Evolutionary conservation across 1,284 basidiomycete genomes (phyloP).

Genomic region (Athelia psychrophila): DNA sequence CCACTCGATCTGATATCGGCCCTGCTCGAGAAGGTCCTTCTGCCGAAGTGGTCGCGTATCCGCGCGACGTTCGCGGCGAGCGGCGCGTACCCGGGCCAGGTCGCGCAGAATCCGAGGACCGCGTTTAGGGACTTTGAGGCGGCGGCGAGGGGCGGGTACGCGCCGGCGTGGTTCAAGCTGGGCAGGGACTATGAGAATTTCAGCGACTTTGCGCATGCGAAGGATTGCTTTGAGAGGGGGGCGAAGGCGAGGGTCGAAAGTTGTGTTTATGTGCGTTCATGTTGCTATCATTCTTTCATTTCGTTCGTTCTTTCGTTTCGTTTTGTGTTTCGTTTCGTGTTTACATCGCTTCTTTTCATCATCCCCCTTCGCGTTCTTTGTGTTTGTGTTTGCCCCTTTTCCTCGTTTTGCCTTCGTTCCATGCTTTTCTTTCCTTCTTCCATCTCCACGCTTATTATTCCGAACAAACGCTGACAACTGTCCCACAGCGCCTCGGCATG

Average conservation of each 20-base stretch:
- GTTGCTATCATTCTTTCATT: too few relatives aligned
- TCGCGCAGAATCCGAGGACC: conserved; percentile 67
- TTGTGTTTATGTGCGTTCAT: conserved; percentile 78
- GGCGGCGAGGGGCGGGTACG: conserved; percentile 72
- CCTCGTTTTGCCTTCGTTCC: too few relatives aligned
- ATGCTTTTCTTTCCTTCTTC: too few relatives aligned
- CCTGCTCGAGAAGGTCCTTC: conserved; percentile 47
- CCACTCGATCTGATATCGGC: conserved; percentile 97
- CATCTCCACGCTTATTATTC: too few relatives aligned
- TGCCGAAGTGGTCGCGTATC: conserved; percentile 62
- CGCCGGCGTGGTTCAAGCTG: conserved; percentile 83
- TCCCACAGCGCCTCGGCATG: conserved; percentile 84
- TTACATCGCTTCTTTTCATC: too few relatives aligned
- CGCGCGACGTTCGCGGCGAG: conserved; percentile 70
- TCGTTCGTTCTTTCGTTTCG: conserved; percentile 3
- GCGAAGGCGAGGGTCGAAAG: conserved; percentile 68
- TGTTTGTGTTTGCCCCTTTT: conserved; percentile 5
- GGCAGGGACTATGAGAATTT: conserved; percentile 92
- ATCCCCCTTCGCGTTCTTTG: conserved; percentile 3
- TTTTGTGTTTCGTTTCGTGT: too few relatives aligned
- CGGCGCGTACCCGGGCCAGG: conserved; percentile 60
- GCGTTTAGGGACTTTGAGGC: conserved; percentile 90
- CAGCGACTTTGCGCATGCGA: conserved; percentile 66
- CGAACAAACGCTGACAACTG: not conserved
- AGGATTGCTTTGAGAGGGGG: conserved; percentile 83